Percentiles rank a stretch among this genome's conserved stretches.
Conservation (phyloP, 2,329 filamentous ascomycete genomes). For the Tolypocladium amazonense region DNA sequence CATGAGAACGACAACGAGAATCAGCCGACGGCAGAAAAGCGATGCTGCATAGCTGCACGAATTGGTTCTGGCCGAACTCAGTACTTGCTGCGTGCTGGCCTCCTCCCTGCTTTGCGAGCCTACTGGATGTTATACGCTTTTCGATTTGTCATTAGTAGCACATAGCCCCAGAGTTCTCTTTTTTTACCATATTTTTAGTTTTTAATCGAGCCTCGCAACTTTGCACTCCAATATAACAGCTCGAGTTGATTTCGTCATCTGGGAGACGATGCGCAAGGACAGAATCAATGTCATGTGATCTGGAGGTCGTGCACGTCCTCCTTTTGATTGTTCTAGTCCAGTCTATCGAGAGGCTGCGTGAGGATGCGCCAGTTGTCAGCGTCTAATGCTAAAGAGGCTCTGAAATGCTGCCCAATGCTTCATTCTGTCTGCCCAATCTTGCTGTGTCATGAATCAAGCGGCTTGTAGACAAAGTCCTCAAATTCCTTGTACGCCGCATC, state of each 20-base stretch:
- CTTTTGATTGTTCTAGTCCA: not conserved
- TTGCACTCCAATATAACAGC: constrained; percentile 17
- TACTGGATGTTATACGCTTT: constrained; percentile 16
- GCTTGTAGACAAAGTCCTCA: constrained; percentile 36
- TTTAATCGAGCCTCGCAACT: constrained; percentile 27
- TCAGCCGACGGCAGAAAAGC: not conserved
- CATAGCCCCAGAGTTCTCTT: constrained; percentile 20
- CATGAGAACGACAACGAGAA: not conserved
- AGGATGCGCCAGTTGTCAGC: not conserved
- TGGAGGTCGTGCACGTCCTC: not conserved
- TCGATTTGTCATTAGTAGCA: constrained; percentile 25
- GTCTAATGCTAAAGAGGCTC: not conserved
- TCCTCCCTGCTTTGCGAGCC: not conserved
- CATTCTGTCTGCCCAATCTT: not conserved
- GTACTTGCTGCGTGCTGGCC: constrained; percentile 1
- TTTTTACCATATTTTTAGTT: constrained; percentile 24
- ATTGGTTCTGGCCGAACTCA: not conserved
- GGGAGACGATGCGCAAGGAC: not conserved
- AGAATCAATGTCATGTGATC: not conserved
- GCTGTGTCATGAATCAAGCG: constrained; percentile 6
- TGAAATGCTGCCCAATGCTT: not conserved
- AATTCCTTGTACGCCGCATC: constrained; percentile 42
- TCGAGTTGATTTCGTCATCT: constrained; percentile 17
- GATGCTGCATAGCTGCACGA: not conserved
- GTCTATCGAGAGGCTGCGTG: not conserved